Conservation (phyloP, 352 stramenopile species). For the Pythium dissotocum region DNA sequence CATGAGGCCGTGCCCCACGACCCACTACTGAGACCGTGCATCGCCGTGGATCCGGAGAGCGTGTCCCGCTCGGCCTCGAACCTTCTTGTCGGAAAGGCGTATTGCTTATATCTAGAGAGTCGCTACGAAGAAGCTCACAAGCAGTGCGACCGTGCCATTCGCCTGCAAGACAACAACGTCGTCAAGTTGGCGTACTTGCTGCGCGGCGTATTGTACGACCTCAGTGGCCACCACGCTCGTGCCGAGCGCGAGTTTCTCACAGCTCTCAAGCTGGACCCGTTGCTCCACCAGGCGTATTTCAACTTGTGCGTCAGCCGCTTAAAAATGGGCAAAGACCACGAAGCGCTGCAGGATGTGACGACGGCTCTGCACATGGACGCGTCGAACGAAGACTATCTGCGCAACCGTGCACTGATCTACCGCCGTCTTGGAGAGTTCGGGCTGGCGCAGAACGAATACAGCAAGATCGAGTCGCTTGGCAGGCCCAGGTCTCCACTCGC, state of each 20-base stretch:
- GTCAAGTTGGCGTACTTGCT: conserved; percentile 65
- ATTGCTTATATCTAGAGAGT: conserved; percentile 56
- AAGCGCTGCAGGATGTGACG: conserved; percentile 27
- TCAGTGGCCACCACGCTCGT: conserved; percentile 38
- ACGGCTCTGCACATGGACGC: conserved; percentile 27
- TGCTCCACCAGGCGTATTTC: conserved; percentile 66
- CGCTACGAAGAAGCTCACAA: conserved; percentile 56
- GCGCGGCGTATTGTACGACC: conserved; percentile 56
- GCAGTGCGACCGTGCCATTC: conserved; percentile 54
- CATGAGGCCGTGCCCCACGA: conserved; percentile 56
- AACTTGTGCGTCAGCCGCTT: conserved; percentile 31
- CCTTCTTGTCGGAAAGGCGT: conserved; percentile 54
- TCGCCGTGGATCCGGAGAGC: conserved; percentile 54
- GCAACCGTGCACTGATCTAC: conserved; percentile 33
- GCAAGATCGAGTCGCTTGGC: conserved; percentile 19
- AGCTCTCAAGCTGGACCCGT: conserved; percentile 43
- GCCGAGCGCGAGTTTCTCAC: conserved; percentile 55
- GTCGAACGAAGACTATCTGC: conserved; percentile 25
- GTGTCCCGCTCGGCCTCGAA: conserved; percentile 37
- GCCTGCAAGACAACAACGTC: conserved; percentile 54
- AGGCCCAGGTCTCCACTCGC: background rate
- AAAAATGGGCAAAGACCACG: conserved; percentile 25
- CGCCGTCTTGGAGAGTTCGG: conserved; percentile 30
- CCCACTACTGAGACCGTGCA: conserved; percentile 60
- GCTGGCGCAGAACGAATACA: conserved; percentile 32